A percentile compares a stretch with the other conserved stretches of the same genome.
Evolutionary conservation across 768 basidiomycete genomes (phyloP).

Genomic region (Auriscalpium orientale): DNA sequence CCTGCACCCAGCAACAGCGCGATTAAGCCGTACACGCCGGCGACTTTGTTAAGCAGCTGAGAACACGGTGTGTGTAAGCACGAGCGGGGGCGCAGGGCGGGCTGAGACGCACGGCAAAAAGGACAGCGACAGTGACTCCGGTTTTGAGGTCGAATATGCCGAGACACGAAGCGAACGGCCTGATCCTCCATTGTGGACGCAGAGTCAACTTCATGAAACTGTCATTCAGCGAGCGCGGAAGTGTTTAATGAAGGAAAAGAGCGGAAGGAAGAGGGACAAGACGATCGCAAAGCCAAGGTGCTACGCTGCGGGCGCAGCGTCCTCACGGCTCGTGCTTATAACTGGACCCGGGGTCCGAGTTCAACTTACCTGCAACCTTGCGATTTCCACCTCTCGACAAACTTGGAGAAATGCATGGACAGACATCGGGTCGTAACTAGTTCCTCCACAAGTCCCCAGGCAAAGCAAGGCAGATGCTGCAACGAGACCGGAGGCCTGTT

Average conservation of each 20-base stretch:
- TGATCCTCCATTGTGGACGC: slow-evolving; percentile 75
- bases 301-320: not conserved
- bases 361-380: not conserved
- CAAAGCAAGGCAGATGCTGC: no score
- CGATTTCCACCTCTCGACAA: not conserved
- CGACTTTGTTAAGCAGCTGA: slow-evolving; percentile 92
- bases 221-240: slow-evolving; percentile 8
- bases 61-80: slow-evolving; percentile 13
- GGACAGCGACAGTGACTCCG: slow-evolving; percentile 78
- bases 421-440: no score
- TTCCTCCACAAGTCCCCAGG: no score
- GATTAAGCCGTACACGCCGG: slow-evolving; percentile 93
- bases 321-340: not conserved
- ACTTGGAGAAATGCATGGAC: no score
- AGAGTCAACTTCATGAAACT: slow-evolving; percentile 66
- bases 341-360: not conserved
- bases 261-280: not conserved
- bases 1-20: slow-evolving; percentile 85
- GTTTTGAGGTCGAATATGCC: slow-evolving; percentile 91
- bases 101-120: slow-evolving; percentile 69
- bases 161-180: slow-evolving; percentile 77
- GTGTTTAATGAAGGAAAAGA: not conserved
- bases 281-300: not conserved
- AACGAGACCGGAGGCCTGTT: no score
- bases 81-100: not conserved